phyloP scores from a whole-genome alignment of 768 basidiomycete genomes.

The Asterophora lycoperdoides region DNA sequence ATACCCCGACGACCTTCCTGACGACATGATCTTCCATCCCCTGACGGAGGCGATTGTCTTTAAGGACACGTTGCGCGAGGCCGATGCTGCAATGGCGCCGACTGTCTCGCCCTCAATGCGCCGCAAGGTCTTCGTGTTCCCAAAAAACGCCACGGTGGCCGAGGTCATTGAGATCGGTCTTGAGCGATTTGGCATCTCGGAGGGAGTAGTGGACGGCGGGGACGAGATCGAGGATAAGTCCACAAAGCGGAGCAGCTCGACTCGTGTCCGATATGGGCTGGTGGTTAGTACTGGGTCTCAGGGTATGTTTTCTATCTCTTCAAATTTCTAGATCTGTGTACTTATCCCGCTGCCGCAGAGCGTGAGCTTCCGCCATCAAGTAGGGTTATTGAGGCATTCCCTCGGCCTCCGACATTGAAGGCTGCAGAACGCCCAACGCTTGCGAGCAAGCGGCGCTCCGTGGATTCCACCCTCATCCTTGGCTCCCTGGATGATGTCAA shows the following conservation, averaged over 20 bases:
- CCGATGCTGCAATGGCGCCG: slow-evolving; percentile 40
- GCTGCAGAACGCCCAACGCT: slow-evolving; percentile 54
- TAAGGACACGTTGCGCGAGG: slow-evolving; percentile 63
- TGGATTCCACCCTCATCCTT: slow-evolving; percentile 72
- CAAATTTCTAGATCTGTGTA: background rate
- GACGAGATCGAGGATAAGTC: slow-evolving; percentile 96
- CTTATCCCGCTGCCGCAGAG: slow-evolving; percentile 43
- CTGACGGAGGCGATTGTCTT: slow-evolving; percentile 92
- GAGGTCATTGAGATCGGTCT: slow-evolving; percentile 92
- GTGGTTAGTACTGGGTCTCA: slow-evolving; percentile 54
- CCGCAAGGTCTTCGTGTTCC: slow-evolving; percentile 85
- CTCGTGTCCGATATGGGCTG: slow-evolving; percentile 82
- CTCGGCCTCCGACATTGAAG: slow-evolving; percentile 68
- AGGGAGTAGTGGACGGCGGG: slow-evolving; percentile 98
- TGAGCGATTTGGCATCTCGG: slow-evolving; percentile 90
- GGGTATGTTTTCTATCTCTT: slow-evolving; percentile 18
- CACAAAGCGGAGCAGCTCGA: slow-evolving; percentile 70
- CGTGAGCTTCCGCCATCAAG: slow-evolving; percentile 74
- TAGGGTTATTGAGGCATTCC: slow-evolving; percentile 81
- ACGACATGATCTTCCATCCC: slow-evolving; percentile 93
- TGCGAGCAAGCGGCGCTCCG: slow-evolving; percentile 77
- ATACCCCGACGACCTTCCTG: slow-evolving; percentile 87
- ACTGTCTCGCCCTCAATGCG: slow-evolving; percentile 58
- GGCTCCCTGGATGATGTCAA: slow-evolving; percentile 72
- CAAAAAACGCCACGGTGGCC: slow-evolving; percentile 92